A percentile compares a stretch with the other conserved stretches of the same genome.
Evolutionary conservation across 345 rosid species (phyloP).

Genomic region (Heritiera littoralis): DNA sequence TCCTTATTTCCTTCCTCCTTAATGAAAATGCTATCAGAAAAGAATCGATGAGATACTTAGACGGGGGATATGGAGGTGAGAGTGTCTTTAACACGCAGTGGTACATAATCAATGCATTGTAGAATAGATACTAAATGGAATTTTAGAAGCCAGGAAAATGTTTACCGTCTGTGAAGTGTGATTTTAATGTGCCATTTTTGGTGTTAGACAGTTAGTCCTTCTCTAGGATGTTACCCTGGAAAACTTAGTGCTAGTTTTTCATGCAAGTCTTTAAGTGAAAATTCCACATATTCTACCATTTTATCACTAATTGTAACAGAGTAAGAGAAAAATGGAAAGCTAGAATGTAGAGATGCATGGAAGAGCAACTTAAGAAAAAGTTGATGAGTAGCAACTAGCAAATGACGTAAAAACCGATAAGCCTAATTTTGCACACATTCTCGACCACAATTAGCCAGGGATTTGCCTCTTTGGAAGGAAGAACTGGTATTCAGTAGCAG

Average conservation of each 20-base stretch:
- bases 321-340: neutral
- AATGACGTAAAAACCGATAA: too few relatives aligned
- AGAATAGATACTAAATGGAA: neutral
- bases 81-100: neutral
- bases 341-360: neutral
- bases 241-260: neutral
- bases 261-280: too few relatives aligned
- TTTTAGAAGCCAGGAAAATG: neutral
- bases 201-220: too few relatives aligned
- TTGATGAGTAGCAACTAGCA: too few relatives aligned
- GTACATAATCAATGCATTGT: neutral
- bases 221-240: neutral
- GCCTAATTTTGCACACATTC: neutral
- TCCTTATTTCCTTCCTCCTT: neutral
- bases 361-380: too few relatives aligned
- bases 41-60: neutral
- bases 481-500: too few relatives aligned
- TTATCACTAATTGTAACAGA: neutral
- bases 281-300: neutral
- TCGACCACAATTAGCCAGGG: neutral
- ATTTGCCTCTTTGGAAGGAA: too few relatives aligned
- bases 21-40: neutral
- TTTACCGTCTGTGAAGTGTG: neutral
- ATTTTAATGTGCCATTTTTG: neutral
- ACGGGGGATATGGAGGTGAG: neutral